Evolutionary conservation across 352 stramenopile species (phyloP).

Genomic region (Phytophthora tentaculata): DNA sequence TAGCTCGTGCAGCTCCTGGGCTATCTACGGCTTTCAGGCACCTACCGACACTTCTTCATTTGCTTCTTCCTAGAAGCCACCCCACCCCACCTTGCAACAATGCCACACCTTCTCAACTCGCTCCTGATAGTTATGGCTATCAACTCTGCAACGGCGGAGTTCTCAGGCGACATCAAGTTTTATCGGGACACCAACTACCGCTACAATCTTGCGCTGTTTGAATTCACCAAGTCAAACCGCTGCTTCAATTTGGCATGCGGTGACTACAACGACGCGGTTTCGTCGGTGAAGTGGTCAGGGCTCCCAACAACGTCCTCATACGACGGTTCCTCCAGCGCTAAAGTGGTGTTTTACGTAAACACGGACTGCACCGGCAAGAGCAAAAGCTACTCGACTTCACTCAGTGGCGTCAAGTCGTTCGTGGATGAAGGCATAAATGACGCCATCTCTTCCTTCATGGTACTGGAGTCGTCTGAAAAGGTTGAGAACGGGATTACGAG

Average conservation of each 20-base stretch:
- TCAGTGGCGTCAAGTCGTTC: slow-evolving; percentile 3
- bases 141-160: not conserved
- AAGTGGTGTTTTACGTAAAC: slow-evolving; percentile 22
- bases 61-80: slow-evolving; percentile 5
- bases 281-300: slow-evolving; percentile 26
- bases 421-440: slow-evolving; percentile 23
- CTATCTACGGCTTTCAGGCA: too few species aligned
- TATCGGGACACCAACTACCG: slow-evolving; percentile 26
- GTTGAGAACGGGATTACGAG: slow-evolving; percentile 15
- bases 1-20: not conserved
- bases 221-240: slow-evolving; percentile 19
- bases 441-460: slow-evolving; percentile 22
- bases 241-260: slow-evolving; percentile 27
- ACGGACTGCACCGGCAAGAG: slow-evolving; percentile 16
- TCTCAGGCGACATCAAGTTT: slow-evolving; percentile 13
- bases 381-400: slow-evolving; percentile 17
- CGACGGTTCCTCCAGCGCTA: slow-evolving; percentile 4
- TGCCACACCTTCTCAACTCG: not conserved
- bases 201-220: slow-evolving; percentile 11
- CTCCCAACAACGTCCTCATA: slow-evolving; percentile 13
- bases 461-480: slow-evolving; percentile 15
- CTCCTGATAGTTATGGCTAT: not conserved
- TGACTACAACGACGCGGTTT: slow-evolving; percentile 17
- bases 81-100: too few species aligned
- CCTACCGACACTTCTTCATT: not conserved